A percentile compares a stretch with the other conserved stretches of the same genome.
Conservation (phyloP, 1,284 basidiomycete species). For the Sanguinoderma infundibulare region DNA sequence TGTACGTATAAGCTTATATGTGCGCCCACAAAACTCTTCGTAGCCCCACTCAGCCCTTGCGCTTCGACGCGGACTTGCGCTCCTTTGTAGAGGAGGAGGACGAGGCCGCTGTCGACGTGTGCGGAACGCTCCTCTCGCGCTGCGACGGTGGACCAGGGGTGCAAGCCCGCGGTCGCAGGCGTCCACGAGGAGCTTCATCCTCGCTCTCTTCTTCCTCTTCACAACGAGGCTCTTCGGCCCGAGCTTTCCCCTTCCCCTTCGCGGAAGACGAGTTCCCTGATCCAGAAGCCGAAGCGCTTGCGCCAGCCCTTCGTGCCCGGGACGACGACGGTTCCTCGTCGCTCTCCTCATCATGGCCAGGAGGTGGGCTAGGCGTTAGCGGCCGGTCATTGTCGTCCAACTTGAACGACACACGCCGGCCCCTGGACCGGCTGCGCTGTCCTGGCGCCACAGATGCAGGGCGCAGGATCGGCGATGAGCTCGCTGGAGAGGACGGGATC, state of each 20-base stretch:
- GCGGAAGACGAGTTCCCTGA: background rate
- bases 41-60: background rate
- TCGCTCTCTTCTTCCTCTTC: constrained; percentile 18
- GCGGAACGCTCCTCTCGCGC: constrained; percentile 21
- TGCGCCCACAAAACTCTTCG: constrained; percentile 1
- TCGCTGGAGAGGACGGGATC: constrained; percentile 30
- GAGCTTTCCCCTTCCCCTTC: constrained; percentile 26
- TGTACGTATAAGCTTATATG: background rate
- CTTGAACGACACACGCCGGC: constrained; percentile 38
- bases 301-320: background rate
- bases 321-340: constrained; percentile 4
- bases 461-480: constrained; percentile 23
- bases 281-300: background rate
- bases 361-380: constrained; percentile 13
- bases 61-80: background rate
- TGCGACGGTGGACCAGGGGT: constrained; percentile 33
- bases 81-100: background rate
- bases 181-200: constrained; percentile 9
- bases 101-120: background rate
- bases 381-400: constrained; percentile 30
- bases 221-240: constrained; percentile 8
- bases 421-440: constrained; percentile 33
- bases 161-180: constrained; percentile 24
- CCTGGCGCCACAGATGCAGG: constrained; percentile 22
- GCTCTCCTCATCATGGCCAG: constrained; percentile 3